A percentile compares a stretch with the other conserved stretches of the same genome.
phyloP scores from a whole-genome alignment of 139 green algal genomes.

The Pedinophyceae sp. region DNA sequence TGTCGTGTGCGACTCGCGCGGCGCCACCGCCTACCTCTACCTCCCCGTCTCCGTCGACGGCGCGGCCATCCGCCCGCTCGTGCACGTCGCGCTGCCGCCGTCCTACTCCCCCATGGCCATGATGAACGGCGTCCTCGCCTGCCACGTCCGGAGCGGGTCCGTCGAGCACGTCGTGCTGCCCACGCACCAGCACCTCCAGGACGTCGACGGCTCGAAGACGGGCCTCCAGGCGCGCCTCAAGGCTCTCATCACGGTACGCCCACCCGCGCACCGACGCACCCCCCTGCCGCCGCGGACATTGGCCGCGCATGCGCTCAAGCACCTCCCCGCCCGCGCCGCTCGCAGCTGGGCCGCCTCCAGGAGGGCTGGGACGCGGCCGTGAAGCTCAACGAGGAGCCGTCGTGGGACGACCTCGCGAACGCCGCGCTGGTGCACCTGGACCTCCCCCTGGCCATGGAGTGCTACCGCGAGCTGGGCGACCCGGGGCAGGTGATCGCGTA shows the following conservation, averaged over 20 bases:
- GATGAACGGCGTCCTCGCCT: conserved; percentile 24
- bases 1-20: conserved; percentile 19
- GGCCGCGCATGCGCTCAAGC: not conserved
- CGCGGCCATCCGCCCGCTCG: conserved; percentile 21
- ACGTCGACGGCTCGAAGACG: conserved; percentile 4
- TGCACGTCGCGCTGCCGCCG: conserved; percentile 13
- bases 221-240: conserved; percentile 3
- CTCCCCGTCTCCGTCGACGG: conserved; percentile 21
- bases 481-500: conserved; percentile 44
- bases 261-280: not conserved
- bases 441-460: conserved; percentile 34
- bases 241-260: conserved; percentile 7
- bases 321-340: not conserved
- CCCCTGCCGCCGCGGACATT: not conserved
- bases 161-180: conserved; percentile 29
- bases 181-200: conserved; percentile 29
- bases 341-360: conserved; percentile 14
- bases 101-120: conserved; percentile 31
- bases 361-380: conserved; percentile 28
- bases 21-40: conserved; percentile 28
- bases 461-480: conserved; percentile 34
- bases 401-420: conserved; percentile 30
- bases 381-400: conserved; percentile 19
- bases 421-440: conserved; percentile 44
- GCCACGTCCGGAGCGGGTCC: conserved; percentile 31